These are phyloP conservation scores for Cupressus sempervirens DNA, from an alignment of 75 land plant species.

Conservation along the genomic window DNA sequence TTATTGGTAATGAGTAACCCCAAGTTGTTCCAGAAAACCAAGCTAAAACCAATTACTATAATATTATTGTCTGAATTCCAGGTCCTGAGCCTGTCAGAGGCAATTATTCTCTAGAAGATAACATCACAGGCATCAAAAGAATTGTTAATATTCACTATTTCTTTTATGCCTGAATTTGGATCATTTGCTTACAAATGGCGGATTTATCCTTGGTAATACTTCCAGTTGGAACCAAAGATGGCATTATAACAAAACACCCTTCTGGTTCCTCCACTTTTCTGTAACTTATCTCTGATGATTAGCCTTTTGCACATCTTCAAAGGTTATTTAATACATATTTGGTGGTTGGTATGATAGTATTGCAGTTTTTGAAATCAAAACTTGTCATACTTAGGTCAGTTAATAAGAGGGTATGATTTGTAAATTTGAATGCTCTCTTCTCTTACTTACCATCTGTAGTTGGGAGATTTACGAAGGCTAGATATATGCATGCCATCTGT, in stretches of 20 bases:
- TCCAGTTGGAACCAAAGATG: background rate
- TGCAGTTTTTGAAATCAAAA: background rate
- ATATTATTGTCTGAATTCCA: constrained; percentile 4
- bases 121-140: background rate
- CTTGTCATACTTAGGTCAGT: background rate
- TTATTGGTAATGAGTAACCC: constrained; percentile 21
- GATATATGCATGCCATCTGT: background rate
- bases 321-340: background rate
- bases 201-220: constrained; percentile 1
- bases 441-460: background rate
- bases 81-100: background rate
- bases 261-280: background rate
- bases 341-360: background rate
- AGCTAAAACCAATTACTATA: background rate
- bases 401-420: background rate
- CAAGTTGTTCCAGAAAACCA: background rate
- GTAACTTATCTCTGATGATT: constrained; percentile 6
- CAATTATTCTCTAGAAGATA: background rate
- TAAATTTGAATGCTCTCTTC: background rate
- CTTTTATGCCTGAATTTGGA: background rate
- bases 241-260: background rate
- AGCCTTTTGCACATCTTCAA: constrained; percentile 6
- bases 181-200: constrained; percentile 1
- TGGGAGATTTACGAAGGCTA: too few species aligned
- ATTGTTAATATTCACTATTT: constrained; percentile 5